A percentile compares a stretch with the other conserved stretches of the same genome.
Evolutionary conservation across 768 basidiomycete species (phyloP).

Genomic region (Pulveroboletus sp.): DNA sequence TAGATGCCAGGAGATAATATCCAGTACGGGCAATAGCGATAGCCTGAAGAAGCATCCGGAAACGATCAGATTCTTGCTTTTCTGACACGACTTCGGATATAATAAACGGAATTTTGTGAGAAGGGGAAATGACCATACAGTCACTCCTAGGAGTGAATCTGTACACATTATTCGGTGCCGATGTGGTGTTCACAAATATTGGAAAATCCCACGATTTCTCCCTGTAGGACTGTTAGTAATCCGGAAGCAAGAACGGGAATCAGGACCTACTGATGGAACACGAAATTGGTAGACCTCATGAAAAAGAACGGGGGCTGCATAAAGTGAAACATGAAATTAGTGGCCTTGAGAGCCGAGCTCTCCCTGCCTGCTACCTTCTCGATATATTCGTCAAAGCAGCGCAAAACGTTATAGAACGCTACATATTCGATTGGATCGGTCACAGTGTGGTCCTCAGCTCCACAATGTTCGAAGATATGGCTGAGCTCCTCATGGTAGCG

Average conservation of each 20-base stretch:
- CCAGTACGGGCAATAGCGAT: neutral
- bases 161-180: neutral
- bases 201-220: conserved; percentile 12
- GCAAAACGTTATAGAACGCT: neutral
- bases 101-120: no score
- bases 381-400: neutral
- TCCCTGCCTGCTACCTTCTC: fast-evolving
- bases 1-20: neutral
- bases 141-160: no score
- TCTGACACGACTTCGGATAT: no score
- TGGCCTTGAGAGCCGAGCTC: neutral
- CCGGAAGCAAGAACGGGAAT: no score
- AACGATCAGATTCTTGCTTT: no score
- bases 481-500: neutral
- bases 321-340: conserved; percentile 10
- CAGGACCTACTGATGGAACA: neutral
- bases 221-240: neutral
- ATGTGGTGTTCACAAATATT: neutral
- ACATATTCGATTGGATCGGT: neutral
- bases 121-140: no score
- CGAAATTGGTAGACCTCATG: neutral
- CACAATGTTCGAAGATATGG: neutral
- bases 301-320: conserved; percentile 11
- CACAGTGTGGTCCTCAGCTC: neutral
- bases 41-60: conserved; percentile 15